Evolutionary conservation across 2,329 filamentous ascomycete species (phyloP).

Genomic region (Verticillium nonalfalfae): DNA sequence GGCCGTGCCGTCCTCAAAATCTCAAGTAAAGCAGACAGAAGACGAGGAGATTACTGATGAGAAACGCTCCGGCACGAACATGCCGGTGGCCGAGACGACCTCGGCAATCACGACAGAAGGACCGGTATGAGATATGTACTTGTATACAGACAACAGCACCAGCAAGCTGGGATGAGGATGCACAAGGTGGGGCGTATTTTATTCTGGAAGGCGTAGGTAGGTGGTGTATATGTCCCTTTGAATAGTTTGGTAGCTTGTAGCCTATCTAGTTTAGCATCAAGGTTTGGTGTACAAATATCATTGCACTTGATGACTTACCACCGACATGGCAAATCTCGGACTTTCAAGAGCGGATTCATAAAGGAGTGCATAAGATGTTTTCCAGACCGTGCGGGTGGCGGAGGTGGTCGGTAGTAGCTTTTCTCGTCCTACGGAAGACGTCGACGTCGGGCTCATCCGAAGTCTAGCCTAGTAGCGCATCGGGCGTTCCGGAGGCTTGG

Average conservation of each 20-base stretch:
- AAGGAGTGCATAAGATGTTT: background rate
- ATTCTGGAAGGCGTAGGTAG: background rate
- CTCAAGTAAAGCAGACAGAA: background rate
- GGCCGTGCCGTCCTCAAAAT: background rate
- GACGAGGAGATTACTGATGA: background rate
- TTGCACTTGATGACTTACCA: background rate
- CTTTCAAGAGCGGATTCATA: background rate
- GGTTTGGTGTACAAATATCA: too few species aligned
- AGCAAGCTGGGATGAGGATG: background rate
- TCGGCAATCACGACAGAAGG: constrained; percentile 7
- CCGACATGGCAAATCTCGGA: background rate
- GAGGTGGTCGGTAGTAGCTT: background rate
- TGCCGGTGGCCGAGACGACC: background rate
- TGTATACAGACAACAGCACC: background rate
- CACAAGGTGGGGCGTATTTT: background rate
- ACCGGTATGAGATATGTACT: background rate
- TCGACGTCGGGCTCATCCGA: background rate
- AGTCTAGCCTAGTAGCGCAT: background rate
- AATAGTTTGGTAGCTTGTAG: background rate
- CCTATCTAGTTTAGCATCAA: too few species aligned
- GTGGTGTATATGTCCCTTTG: background rate
- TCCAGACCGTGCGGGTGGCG: too few species aligned
- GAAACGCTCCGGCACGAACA: background rate
- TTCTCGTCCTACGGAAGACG: background rate
- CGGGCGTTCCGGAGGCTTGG: background rate